Evolutionary conservation across 1,139 yeast genomes (phyloP), one percentile per base, ranked within the genome.

Genomic region (Protomyces macrosporus): DNA sequence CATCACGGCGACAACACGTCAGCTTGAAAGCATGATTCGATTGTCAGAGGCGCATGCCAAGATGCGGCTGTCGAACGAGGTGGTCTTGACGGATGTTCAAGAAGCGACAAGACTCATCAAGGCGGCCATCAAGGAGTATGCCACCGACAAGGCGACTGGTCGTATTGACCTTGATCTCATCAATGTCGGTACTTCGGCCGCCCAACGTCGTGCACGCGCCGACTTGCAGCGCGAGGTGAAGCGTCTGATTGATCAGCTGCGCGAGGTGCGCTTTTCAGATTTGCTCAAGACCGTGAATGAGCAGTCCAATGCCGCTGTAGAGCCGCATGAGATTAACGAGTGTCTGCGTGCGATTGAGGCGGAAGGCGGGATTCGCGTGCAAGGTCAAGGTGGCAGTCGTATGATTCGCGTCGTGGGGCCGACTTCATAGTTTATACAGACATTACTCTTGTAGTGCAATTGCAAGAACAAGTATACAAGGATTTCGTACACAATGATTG

Each of bases 1-100:
- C 71, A 89, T 93, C 69, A 93, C 99, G 0, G 99, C 99, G 4
- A 93, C 99, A 0, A 93, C 99, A 0, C 84, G 99, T 76, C 98
- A 95, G 74, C 79, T 93, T 66, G 98, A 93, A 75, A 87, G 95
- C 66, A 90, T 93, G 96, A 90, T 91, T 70, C 85, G 99, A 73
- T 79, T 93, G 58, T 77, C 96, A 0, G 98, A 93, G 75, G 98
- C 98, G 0, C 98, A 93, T 74, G 98, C 99, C 1, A 91, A 90
- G 75, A 88, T 95, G 96, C 84, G 97, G 70, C 79, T 93, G 53
- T 82, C 93, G 0, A 76, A 80, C 1, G 74, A 72, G 0, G 99
- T 93, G 4, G 87, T 85, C 62, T 78, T 88, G 35, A 81, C 81
- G 40, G 98, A 93, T 75, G 98, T 93, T n/a, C 81, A 82, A 69